Conservation (phyloP, 345 rosid species). For the Syzygium grande region DNA sequence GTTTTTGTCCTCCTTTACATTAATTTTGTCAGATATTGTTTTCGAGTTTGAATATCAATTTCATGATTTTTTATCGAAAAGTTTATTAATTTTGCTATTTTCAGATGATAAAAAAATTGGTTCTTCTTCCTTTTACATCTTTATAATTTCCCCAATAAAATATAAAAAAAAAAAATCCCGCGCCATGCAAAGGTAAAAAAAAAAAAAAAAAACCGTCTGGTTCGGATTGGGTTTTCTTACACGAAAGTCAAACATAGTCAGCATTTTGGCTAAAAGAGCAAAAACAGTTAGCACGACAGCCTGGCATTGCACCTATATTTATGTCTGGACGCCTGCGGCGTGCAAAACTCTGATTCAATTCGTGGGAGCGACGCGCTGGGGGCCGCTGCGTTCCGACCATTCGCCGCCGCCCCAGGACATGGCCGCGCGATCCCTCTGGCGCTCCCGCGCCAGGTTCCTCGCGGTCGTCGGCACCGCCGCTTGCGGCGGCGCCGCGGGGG, state of each 20-base stretch:
- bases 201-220: neutral
- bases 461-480: constrained; percentile 40
- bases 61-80: neutral
- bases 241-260: neutral
- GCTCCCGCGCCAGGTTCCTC: constrained; percentile 47
- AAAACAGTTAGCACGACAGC: neutral
- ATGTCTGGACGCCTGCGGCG: neutral
- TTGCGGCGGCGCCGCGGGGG: constrained; percentile 55
- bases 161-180: no score
- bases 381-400: neutral
- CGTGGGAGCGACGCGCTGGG: neutral
- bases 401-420: neutral
- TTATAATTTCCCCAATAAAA: neutral
- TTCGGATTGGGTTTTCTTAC: neutral
- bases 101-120: neutral
- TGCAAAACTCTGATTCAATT: neutral
- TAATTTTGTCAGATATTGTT: neutral
- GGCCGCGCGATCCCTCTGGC: constrained; percentile 72
- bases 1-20: neutral
- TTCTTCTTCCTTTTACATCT: neutral
- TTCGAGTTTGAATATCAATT: neutral
- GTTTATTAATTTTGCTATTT: neutral
- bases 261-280: neutral
- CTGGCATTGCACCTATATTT: neutral
- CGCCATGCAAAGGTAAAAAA: neutral